Percentiles rank a stretch among this genome's conserved stretches.
phyloP scores from a whole-genome alignment of 2,329 filamentous ascomycete genomes.

The Leptodontidium sp. region DNA sequence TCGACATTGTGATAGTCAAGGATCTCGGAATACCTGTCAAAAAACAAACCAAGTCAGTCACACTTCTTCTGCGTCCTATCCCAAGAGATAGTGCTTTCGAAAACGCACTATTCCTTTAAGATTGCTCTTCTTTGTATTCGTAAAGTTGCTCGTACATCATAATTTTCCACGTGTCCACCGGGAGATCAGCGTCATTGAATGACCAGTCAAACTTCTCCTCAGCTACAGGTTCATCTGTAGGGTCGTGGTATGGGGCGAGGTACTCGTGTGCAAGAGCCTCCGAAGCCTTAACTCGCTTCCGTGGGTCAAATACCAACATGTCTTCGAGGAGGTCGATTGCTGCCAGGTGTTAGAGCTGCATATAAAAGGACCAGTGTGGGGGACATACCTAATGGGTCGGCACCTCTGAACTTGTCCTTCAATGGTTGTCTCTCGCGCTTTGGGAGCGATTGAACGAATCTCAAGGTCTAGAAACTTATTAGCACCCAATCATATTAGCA shows the following conservation, averaged over 20 bases:
- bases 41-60: constrained; percentile 45
- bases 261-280: constrained; percentile 92
- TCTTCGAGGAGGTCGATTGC: constrained; percentile 93
- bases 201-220: constrained; percentile 99
- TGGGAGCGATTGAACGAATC: constrained; percentile 96
- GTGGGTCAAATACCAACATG: constrained; percentile 99
- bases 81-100: constrained; percentile 32
- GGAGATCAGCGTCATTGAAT: constrained; percentile 97
- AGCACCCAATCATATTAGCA: constrained; percentile 37
- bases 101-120: constrained; percentile 38
- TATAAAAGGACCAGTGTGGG: background rate
- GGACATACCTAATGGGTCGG: constrained; percentile 77
- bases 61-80: constrained; percentile 35
- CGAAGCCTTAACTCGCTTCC: constrained; percentile 88
- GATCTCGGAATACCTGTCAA: constrained; percentile 92
- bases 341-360: constrained; percentile 50
- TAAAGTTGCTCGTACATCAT: constrained; percentile 82
- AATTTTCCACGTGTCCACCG: constrained; percentile 99
- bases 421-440: constrained; percentile 92
- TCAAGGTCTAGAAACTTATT: constrained; percentile 71
- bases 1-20: constrained; percentile 96
- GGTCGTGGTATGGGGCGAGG: constrained; percentile 95
- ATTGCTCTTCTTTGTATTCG: constrained; percentile 40
- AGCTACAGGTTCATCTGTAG: constrained; percentile 92
- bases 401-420: constrained; percentile 91